These are phyloP conservation scores for Epichloe sibirici DNA, from an alignment of 2,329 filamentous ascomycete genomes.

Conservation along the genomic window DNA sequence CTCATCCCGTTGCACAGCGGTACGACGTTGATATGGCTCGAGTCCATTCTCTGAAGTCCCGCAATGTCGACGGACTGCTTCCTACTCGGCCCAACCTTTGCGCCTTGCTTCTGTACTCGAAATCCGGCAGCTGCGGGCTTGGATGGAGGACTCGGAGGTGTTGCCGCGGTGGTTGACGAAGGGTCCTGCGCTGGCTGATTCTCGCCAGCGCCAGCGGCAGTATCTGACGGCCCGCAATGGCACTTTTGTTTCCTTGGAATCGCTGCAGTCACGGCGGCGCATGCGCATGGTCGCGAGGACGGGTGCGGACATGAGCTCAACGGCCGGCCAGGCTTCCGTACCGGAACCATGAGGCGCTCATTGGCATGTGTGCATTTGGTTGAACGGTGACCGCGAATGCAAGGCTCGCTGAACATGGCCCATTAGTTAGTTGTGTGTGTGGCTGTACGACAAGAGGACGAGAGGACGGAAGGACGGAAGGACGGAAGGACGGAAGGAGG, in stretches of 20 bases:
- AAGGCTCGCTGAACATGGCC: slow-evolving; percentile 45
- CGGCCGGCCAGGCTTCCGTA: slow-evolving; percentile 60
- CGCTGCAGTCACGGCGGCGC: slow-evolving; percentile 50
- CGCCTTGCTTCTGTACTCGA: slow-evolving; percentile 32
- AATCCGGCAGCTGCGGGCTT: slow-evolving; percentile 22
- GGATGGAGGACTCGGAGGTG: slow-evolving; percentile 20
- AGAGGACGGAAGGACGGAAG: not conserved
- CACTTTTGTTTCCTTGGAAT: slow-evolving; percentile 48
- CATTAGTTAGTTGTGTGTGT: not conserved
- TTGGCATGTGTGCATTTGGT: slow-evolving; percentile 60
- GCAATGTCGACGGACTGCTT: slow-evolving; percentile 39
- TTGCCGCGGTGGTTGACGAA: slow-evolving; percentile 9
- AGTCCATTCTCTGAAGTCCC: slow-evolving; percentile 39
- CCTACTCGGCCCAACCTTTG: slow-evolving; percentile 22
- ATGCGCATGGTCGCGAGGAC: slow-evolving; percentile 47
- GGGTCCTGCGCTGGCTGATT: slow-evolving; percentile 15
- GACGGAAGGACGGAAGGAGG: not conserved
- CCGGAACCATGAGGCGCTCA: slow-evolving; percentile 56
- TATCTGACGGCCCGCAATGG: slow-evolving; percentile 30
- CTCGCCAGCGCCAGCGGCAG: slow-evolving; percentile 11
- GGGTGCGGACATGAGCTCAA: slow-evolving; percentile 58
- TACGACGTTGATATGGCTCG: slow-evolving; percentile 37
- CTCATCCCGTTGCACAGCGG: slow-evolving; percentile 18
- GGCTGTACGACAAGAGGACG: not conserved
- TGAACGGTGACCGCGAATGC: slow-evolving; percentile 64